Evolutionary conservation across 768 basidiomycete species (phyloP).

Genomic region (Boletellus emodensis): DNA sequence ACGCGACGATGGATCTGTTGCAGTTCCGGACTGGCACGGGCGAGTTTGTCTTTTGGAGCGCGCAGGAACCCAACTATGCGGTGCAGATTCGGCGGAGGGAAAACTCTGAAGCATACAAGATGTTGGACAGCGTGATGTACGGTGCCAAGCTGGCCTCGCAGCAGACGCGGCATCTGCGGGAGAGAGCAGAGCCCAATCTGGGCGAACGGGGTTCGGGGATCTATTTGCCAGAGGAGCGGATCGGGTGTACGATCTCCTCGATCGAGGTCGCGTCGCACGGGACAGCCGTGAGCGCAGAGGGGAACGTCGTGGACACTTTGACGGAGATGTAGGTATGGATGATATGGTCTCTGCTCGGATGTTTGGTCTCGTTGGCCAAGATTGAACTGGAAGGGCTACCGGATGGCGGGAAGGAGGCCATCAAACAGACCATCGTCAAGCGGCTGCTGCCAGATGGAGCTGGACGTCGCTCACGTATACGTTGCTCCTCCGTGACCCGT

Average conservation of each 20-base stretch:
- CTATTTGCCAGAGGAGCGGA: constrained; percentile 87
- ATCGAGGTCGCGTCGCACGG: constrained; percentile 83
- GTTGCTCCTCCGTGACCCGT: constrained; percentile 83
- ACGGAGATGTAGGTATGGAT: constrained; percentile 75
- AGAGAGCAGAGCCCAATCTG: constrained; percentile 64
- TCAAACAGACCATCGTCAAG: constrained; percentile 85
- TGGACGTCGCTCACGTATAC: constrained; percentile 80
- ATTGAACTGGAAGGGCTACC: constrained; percentile 66
- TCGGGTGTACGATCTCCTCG: constrained; percentile 81
- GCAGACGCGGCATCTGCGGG: constrained; percentile 80
- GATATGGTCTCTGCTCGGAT: constrained; percentile 71
- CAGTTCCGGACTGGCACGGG: constrained; percentile 80
- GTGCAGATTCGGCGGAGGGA: constrained; percentile 51
- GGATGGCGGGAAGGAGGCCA: constrained; percentile 72
- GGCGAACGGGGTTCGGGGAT: constrained; percentile 79
- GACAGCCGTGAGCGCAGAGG: constrained; percentile 37
- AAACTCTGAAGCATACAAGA: constrained; percentile 61
- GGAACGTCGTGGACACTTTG: constrained; percentile 55
- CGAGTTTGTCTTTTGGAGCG: constrained; percentile 86
- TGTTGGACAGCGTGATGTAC: constrained; percentile 83
- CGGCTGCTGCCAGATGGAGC: constrained; percentile 87
- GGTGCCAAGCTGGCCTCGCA: constrained; percentile 76
- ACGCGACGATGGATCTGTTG: constrained; percentile 63
- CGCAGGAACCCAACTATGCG: constrained; percentile 70
- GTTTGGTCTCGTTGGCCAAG: constrained; percentile 60